Conservation (phyloP, 2,329 filamentous ascomycete species). For the Calonectria pauciramosa region DNA sequence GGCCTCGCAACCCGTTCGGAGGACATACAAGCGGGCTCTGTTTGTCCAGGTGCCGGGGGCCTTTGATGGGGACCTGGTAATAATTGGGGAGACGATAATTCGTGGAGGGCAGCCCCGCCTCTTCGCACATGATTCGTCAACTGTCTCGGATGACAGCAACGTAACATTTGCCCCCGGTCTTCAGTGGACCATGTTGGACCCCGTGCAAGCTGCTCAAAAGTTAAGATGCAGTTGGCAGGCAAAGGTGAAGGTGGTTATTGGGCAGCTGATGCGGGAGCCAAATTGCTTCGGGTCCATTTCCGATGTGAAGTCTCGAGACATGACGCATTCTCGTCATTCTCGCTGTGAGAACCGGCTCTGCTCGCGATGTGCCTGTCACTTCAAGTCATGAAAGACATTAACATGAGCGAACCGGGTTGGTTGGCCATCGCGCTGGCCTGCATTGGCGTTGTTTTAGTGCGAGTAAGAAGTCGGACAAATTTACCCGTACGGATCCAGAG, state of each 20-base stretch:
- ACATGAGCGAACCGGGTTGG: background rate
- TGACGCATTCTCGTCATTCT: background rate
- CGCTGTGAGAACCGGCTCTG: background rate
- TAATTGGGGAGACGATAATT: conserved; percentile 15
- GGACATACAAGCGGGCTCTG: conserved; percentile 2
- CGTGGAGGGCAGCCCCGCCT: conserved; percentile 13
- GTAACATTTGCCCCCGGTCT: conserved; percentile 26
- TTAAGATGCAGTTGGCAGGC: conserved; percentile 6
- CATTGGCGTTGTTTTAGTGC: conserved; percentile 15
- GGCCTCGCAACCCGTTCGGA: conserved; percentile 8
- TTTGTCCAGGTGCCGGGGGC: background rate
- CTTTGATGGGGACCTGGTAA: conserved; percentile 7
- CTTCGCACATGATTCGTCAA: conserved; percentile 24
- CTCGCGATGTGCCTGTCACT: too few species aligned
- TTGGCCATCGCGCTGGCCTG: background rate
- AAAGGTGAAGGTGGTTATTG: background rate
- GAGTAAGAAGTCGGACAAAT: conserved; percentile 5
- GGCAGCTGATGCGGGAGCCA: background rate
- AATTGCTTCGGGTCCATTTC: background rate
- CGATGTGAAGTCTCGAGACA: background rate
- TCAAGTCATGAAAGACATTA: background rate
- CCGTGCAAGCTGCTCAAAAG: background rate
- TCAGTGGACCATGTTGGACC: conserved; percentile 12
- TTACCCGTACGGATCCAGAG: conserved; percentile 9
- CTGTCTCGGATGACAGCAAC: conserved; percentile 26